A percentile compares a stretch with the other conserved stretches of the same genome.
Conservation (phyloP, 2,329 filamentous ascomycete genomes). For the Botrytis aclada region DNA sequence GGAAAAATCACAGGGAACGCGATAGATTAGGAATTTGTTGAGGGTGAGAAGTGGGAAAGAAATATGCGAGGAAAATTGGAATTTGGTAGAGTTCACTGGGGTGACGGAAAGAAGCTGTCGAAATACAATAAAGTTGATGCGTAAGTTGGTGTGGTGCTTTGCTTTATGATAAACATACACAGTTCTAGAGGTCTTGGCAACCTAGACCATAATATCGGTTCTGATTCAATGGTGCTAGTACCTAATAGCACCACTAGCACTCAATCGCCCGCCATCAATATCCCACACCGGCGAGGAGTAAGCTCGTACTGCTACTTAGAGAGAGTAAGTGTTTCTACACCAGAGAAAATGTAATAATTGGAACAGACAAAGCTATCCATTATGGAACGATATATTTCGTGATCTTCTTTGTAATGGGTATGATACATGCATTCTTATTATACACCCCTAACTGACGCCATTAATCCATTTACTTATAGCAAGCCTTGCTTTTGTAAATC, state of each 20-base stretch:
- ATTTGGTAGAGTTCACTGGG: not conserved
- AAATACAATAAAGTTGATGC: not conserved
- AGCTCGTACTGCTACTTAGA: not conserved
- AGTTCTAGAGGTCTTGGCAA: not conserved
- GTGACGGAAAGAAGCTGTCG: not conserved
- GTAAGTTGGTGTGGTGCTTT: not conserved
- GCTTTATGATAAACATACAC: not conserved
- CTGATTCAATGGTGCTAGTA: not conserved
- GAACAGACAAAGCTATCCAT: not conserved
- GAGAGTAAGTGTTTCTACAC: not conserved
- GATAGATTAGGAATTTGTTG: not conserved
- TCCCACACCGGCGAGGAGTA: not conserved
- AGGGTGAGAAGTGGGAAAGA: not conserved
- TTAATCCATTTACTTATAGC: slow-evolving; percentile 47
- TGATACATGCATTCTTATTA: slow-evolving; percentile 11
- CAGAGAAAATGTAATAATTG: not conserved
- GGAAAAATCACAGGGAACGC: too few species aligned
- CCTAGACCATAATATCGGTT: not conserved
- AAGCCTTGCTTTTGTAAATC: slow-evolving; percentile 92
- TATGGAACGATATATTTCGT: not conserved
- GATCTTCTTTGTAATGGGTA: not conserved
- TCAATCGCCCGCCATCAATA: not conserved
- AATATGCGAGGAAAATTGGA: not conserved
- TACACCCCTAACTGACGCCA: not conserved
- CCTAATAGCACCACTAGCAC: not conserved